Conservation (phyloP, 1,284 basidiomycete genomes). For the Melanopsichium pennsylvanicum region DNA sequence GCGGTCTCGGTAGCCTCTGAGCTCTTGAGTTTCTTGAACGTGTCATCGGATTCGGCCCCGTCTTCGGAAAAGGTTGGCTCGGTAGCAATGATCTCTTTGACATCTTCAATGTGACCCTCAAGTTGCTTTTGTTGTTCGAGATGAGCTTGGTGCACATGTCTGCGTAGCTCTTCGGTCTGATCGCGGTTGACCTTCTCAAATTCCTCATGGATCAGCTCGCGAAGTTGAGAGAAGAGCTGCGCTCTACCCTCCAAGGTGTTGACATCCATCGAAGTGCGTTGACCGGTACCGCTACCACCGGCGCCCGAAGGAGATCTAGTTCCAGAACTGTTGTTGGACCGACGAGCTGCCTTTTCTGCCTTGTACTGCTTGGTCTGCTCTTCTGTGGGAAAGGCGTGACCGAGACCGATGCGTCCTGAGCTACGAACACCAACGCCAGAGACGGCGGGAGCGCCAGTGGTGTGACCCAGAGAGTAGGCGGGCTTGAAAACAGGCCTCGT, state of each 20-base stretch:
- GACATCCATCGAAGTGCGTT: constrained; percentile 31
- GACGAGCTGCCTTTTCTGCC: constrained; percentile 25
- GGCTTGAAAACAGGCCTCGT: constrained; percentile 33
- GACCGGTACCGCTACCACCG: background rate
- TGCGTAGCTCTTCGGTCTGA: constrained; percentile 42
- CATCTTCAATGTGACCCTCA: constrained; percentile 22
- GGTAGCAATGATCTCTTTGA: constrained; percentile 19
- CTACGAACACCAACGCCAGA: constrained; percentile 1
- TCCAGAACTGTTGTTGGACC: constrained; percentile 27
- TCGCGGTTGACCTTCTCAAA: constrained; percentile 37
- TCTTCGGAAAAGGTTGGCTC: constrained; percentile 6
- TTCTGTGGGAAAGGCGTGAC: constrained; percentile 41
- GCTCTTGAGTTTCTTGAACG: constrained; percentile 6
- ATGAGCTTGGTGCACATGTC: constrained; percentile 26
- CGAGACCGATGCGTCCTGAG: constrained; percentile 36
- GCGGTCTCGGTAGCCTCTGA: constrained; percentile 11
- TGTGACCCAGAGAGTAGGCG: constrained; percentile 41
- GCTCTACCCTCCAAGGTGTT: constrained; percentile 34
- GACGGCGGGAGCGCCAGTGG: constrained; percentile 30
- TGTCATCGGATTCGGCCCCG: constrained; percentile 1
- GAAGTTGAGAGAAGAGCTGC: constrained; percentile 31
- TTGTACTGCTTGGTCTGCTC: constrained; percentile 42
- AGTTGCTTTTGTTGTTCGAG: constrained; percentile 18
- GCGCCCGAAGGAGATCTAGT: constrained; percentile 16
- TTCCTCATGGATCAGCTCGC: constrained; percentile 50